Percentiles rank a stretch among this genome's conserved stretches.
phyloP scores from a whole-genome alignment of 257 asterid species.

The Solanum sejunctum region DNA sequence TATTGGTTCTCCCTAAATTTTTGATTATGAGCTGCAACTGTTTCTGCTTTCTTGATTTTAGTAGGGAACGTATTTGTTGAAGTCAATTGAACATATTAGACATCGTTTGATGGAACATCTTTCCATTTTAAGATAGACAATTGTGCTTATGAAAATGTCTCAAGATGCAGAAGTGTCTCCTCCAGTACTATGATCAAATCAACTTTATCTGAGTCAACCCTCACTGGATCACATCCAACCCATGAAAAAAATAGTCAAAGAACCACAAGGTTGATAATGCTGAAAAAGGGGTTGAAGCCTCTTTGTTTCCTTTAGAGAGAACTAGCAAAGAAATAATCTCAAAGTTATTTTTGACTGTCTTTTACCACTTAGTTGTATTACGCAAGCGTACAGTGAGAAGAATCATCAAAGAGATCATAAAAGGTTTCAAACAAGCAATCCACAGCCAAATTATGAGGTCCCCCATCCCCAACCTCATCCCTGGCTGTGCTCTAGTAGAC shows the following conservation, averaged over 20 bases:
- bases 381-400: not conserved
- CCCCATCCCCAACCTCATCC: not conserved
- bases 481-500: not conserved
- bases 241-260: not conserved
- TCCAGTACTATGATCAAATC: not conserved
- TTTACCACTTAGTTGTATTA: not conserved
- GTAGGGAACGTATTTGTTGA: not conserved
- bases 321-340: not conserved
- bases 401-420: not conserved
- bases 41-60: not conserved
- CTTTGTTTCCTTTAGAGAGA: not conserved
- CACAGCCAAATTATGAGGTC: not conserved
- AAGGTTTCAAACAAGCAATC: not conserved
- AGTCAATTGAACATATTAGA: not conserved
- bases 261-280: not conserved
- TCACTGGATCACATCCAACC: not conserved
- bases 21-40: not conserved
- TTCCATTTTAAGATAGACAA: not conserved
- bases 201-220: not conserved
- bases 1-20: not conserved
- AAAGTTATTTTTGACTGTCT: not conserved
- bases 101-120: not conserved
- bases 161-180: not conserved
- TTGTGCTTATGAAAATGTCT: not conserved
- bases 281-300: not conserved